Conservation (phyloP, 1,284 basidiomycete species). For the Cryptococcus floricola region DNA sequence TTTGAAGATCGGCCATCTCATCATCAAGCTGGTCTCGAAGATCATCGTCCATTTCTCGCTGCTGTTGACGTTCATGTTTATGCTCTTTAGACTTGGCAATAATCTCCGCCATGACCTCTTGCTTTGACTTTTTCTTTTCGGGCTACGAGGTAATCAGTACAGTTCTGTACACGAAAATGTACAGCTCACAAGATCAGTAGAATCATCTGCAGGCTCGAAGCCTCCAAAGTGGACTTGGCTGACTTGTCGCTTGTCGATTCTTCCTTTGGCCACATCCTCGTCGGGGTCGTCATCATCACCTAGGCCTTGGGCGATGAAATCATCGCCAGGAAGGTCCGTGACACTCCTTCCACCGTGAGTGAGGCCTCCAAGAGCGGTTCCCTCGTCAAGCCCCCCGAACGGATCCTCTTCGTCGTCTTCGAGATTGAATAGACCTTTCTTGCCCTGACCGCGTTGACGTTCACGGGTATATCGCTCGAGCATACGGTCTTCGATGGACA, state of each 20-base stretch:
- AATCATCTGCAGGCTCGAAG: constrained; percentile 64
- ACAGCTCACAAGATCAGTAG: constrained; percentile 53
- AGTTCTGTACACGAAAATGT: background rate
- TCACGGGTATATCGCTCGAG: constrained; percentile 93
- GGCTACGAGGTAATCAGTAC: constrained; percentile 53
- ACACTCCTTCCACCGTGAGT: constrained; percentile 91
- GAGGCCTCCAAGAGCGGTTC: constrained; percentile 52
- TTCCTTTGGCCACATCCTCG: constrained; percentile 61
- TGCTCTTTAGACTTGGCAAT: constrained; percentile 95
- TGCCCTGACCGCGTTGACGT: constrained; percentile 60
- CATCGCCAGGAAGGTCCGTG: constrained; percentile 64
- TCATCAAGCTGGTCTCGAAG: constrained; percentile 84
- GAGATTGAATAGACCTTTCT: constrained; percentile 80
- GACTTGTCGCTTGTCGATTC: constrained; percentile 65
- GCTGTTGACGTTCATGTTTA: constrained; percentile 84
- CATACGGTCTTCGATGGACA: constrained; percentile 94
- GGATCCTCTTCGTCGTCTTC: constrained; percentile 61
- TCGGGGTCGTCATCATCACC: constrained; percentile 66
- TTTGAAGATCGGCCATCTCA: constrained; percentile 77
- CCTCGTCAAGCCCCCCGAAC: constrained; percentile 55
- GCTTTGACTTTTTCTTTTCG: constrained; percentile 79
- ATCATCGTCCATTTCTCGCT: constrained; percentile 80
- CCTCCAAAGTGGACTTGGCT: constrained; percentile 76
- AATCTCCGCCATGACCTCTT: constrained; percentile 96
- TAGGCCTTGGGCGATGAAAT: constrained; percentile 77